Conservation (phyloP, 2,329 filamentous ascomycete genomes). For the Penicillium griseofulvum region DNA sequence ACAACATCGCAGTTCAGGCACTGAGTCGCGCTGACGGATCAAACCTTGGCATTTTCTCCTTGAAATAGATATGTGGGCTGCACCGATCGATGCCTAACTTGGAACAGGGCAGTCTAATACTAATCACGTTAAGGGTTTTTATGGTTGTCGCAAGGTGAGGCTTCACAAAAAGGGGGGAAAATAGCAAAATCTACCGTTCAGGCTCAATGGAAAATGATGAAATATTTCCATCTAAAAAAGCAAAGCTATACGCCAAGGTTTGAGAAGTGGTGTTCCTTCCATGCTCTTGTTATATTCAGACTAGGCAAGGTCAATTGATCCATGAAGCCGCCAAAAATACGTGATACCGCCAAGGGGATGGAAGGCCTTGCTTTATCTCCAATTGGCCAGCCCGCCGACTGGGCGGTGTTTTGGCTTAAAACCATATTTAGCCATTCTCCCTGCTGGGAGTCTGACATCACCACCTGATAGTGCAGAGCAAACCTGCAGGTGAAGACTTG, state of each 20-base stretch:
- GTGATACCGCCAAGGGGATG: not conserved
- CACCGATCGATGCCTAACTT: not conserved
- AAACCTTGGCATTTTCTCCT: slow-evolving; percentile 1
- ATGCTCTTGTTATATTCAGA: not conserved
- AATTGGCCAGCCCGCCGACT: not conserved
- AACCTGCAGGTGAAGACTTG: not conserved
- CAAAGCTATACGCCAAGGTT: slow-evolving; percentile 2
- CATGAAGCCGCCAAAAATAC: not conserved
- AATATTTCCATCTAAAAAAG: not conserved
- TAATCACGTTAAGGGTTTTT: not conserved
- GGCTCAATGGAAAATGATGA: not conserved
- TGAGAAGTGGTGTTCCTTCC: not conserved
- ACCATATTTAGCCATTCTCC: not conserved
- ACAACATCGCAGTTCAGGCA: not conserved
- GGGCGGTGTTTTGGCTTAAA: not conserved
- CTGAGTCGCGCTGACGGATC: not conserved
- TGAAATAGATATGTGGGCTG: not conserved
- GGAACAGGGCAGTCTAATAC: not conserved
- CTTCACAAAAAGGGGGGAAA: too few relatives aligned
- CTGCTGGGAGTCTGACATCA: slow-evolving; percentile 1
- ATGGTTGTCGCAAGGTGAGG: not conserved
- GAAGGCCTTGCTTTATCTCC: not conserved
- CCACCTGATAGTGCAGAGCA: not conserved
- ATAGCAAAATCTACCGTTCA: not conserved
- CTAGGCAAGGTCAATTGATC: not conserved